Conservation (phyloP, 1,284 basidiomycete genomes). For the Pisolithus thermaeus region DNA sequence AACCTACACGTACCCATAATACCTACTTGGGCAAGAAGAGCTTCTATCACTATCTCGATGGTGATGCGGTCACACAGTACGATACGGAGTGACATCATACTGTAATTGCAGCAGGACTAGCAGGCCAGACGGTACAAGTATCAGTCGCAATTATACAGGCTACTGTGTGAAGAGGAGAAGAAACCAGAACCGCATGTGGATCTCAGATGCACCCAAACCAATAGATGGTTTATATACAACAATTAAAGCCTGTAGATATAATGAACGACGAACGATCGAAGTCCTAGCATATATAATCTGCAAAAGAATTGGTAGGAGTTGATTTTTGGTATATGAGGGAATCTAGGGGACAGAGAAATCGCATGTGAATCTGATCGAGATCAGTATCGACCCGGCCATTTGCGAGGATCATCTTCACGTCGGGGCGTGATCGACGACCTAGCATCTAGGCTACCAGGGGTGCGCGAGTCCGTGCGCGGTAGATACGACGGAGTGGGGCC, state of each 20-base stretch:
- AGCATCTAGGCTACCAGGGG: conserved; percentile 28
- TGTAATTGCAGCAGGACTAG: neutral
- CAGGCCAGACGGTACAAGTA: neutral
- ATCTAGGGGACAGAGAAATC: conserved; percentile 28
- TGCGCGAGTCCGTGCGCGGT: conserved; percentile 35
- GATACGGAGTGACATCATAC: neutral
- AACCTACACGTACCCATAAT: conserved; percentile 9
- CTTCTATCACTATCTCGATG: neutral
- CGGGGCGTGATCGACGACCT: conserved; percentile 30
- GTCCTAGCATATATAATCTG: conserved; percentile 32
- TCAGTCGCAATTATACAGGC: conserved; percentile 2
- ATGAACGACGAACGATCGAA: conserved; percentile 37
- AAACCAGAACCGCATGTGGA: conserved; percentile 1
- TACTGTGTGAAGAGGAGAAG: conserved; percentile 14
- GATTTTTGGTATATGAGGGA: conserved; percentile 30
- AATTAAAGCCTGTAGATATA: conserved; percentile 34
- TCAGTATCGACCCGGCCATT: conserved; percentile 44
- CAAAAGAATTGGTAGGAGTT: conserved; percentile 26
- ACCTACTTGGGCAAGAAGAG: neutral
- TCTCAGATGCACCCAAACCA: conserved; percentile 15
- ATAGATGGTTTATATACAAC: conserved; percentile 31
- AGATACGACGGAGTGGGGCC: conserved; percentile 33
- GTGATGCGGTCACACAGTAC: neutral
- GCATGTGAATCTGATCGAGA: conserved; percentile 37
- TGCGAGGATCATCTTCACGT: conserved; percentile 38